Evolutionary conservation across 495 filamentous ascomycete genomes (phyloP), one percentile per base, ranked within the genome.

Genomic region (Penicillium roqueforti): DNA sequence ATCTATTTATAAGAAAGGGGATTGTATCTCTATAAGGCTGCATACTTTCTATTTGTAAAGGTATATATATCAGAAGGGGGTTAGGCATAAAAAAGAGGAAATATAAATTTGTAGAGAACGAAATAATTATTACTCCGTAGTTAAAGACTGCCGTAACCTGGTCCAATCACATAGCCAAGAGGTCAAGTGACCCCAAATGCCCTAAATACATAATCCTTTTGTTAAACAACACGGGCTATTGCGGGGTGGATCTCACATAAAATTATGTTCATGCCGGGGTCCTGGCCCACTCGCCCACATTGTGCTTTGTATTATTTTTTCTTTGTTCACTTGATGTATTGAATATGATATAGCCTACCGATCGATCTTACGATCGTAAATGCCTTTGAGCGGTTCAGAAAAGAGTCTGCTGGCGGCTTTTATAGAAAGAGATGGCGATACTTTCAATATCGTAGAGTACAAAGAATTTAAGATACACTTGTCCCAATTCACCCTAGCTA

Each of bases 81-180:
- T n/a, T n/a, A n/a, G n/a, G n/a, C n/a, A n/a, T n/a, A n/a, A n/a
- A n/a, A n/a, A n/a, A n/a, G n/a, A n/a, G n/a, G n/a, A n/a, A n/a
- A n/a, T n/a, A n/a, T n/a, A n/a, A n/a, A n/a, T n/a, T n/a, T n/a
- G n/a, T n/a, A n/a, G n/a, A n/a, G n/a, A n/a, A n/a, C n/a, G n/a
- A n/a, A n/a, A n/a, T n/a, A n/a, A n/a, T n/a, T n/a, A n/a, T n/a
- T n/a, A n/a, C n/a, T n/a, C n/a, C n/a, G n/a, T n/a, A n/a, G n/a
- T n/a, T n/a, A n/a, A n/a, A n/a, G n/a, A n/a, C n/a, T n/a, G n/a
- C n/a, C n/a, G n/a, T n/a, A 48, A 54, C 18, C 38, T 0, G 47
- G 25, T 18, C 61, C 61, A 62, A 54, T 62, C 13, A 44, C 3
- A 42, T 20, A 23, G 28, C 49, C 44, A 40, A 43, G 34, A 55